Evolutionary conservation across 1,284 basidiomycete genomes (phyloP).

Genomic region (Melampsora americana): DNA sequence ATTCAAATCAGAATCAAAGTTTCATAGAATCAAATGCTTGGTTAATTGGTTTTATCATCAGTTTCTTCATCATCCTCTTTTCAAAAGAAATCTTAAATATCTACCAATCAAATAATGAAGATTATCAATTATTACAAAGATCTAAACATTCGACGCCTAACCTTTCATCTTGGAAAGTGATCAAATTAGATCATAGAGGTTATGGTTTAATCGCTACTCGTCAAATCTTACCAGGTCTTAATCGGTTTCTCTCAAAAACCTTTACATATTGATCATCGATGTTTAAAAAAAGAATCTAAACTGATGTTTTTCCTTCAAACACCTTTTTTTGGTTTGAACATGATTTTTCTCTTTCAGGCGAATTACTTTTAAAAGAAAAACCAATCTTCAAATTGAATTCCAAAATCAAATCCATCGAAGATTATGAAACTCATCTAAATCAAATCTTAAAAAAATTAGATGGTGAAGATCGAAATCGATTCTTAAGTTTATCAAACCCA

Average conservation of each 20-base stretch:
- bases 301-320: neutral
- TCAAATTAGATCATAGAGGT: conserved; percentile 16
- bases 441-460: conserved; percentile 17
- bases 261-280: neutral
- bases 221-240: conserved; percentile 29
- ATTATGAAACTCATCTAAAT: conserved; percentile 9
- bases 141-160: conserved; percentile 30
- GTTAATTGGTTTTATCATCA: conserved; percentile 20
- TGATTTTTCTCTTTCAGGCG: neutral
- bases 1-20: neutral
- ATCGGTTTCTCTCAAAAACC: no score
- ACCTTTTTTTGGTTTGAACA: neutral
- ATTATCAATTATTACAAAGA: conserved; percentile 12
- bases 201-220: conserved; percentile 37
- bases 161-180: conserved; percentile 24
- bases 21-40: conserved; percentile 15
- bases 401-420: neutral
- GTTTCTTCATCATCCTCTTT: conserved; percentile 30
- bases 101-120: conserved; percentile 33
- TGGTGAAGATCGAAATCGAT: conserved; percentile 36
- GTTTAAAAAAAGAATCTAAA: neutral
- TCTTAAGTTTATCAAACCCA: conserved; percentile 39
- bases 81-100: conserved; percentile 33
- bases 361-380: conserved; percentile 41
- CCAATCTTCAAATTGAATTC: conserved; percentile 21